A percentile compares a stretch with the other conserved stretches of the same genome.
These are phyloP conservation scores for Ophiocordyceps camponoti-floridani DNA, from an alignment of 2,329 filamentous ascomycete genomes.

Conservation along the genomic window DNA sequence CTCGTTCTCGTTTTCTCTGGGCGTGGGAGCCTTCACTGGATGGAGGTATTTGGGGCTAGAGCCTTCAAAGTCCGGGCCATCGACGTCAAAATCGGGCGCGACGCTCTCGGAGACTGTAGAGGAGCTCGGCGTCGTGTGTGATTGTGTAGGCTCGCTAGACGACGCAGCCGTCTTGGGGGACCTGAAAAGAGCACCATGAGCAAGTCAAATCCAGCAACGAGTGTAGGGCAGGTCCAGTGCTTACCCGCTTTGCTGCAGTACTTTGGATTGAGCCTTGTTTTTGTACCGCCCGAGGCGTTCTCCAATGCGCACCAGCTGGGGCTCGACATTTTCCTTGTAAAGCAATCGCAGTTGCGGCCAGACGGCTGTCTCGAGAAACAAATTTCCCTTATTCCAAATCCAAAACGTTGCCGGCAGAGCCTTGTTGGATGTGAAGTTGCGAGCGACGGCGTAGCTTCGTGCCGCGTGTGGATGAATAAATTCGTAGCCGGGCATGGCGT, in stretches of 20 bases:
- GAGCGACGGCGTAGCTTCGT: conserved; percentile 48
- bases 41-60: conserved; percentile 9
- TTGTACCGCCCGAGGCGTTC: conserved; percentile 69
- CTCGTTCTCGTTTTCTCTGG: conserved; percentile 30
- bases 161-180: conserved; percentile 7
- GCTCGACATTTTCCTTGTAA: conserved; percentile 86
- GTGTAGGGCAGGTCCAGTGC: background rate
- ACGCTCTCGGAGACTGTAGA: conserved; percentile 4
- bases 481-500: conserved; percentile 59
- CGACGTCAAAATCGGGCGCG: conserved; percentile 10
- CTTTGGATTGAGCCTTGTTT: conserved; percentile 15
- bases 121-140: conserved; percentile 15
- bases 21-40: conserved; percentile 24
- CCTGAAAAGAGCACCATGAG: background rate
- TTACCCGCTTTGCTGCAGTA: conserved; percentile 7
- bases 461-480: conserved; percentile 56
- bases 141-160: conserved; percentile 16
- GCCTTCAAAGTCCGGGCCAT: conserved; percentile 1
- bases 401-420: conserved; percentile 56
- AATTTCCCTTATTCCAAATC: conserved; percentile 49
- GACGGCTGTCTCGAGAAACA: conserved; percentile 57
- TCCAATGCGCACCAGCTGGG: conserved; percentile 81
- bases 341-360: conserved; percentile 68
- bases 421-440: conserved; percentile 48
- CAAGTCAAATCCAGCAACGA: background rate